Conservation (phyloP, 2,329 filamentous ascomycete species). For the Septoria petroselini region DNA sequence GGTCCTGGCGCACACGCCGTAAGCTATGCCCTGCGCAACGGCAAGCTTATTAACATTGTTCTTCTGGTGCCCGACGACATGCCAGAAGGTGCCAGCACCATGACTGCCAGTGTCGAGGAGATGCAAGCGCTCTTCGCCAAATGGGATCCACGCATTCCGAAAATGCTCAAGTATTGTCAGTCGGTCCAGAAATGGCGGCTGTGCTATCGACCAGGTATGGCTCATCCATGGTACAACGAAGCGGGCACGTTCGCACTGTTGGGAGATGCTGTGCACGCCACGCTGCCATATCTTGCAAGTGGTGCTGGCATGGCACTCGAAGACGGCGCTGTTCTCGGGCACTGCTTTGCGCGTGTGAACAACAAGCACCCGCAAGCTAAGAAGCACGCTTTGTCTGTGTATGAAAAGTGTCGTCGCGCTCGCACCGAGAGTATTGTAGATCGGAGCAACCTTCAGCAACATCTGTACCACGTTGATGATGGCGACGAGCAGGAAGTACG, state of each 20-base stretch:
- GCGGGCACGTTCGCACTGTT: conserved; percentile 58
- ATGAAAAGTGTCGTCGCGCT: conserved; percentile 57
- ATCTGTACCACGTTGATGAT: conserved; percentile 60
- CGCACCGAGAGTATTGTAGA: conserved; percentile 60
- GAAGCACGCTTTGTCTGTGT: conserved; percentile 42
- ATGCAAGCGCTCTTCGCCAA: conserved; percentile 54
- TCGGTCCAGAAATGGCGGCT: conserved; percentile 61
- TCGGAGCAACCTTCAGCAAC: conserved; percentile 60
- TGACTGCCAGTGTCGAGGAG: conserved; percentile 52
- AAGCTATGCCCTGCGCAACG: conserved; percentile 51
- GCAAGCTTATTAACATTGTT: conserved; percentile 52
- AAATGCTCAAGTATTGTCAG: conserved; percentile 56
- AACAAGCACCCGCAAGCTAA: conserved; percentile 4
- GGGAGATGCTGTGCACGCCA: conserved; percentile 64
- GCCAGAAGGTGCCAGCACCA: conserved; percentile 45
- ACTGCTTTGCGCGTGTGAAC: conserved; percentile 15
- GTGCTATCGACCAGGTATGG: conserved; percentile 55
- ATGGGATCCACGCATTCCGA: conserved; percentile 52
- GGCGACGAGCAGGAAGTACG: conserved; percentile 52
- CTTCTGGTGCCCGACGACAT: conserved; percentile 52
- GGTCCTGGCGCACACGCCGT: conserved; percentile 54
- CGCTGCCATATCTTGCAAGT: conserved; percentile 59
- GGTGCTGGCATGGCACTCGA: conserved; percentile 61
- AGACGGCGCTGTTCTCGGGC: conserved; percentile 56
- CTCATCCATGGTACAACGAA: conserved; percentile 54